Conservation (phyloP, 139 green algal genomes). For the Chlorella sp. region DNA sequence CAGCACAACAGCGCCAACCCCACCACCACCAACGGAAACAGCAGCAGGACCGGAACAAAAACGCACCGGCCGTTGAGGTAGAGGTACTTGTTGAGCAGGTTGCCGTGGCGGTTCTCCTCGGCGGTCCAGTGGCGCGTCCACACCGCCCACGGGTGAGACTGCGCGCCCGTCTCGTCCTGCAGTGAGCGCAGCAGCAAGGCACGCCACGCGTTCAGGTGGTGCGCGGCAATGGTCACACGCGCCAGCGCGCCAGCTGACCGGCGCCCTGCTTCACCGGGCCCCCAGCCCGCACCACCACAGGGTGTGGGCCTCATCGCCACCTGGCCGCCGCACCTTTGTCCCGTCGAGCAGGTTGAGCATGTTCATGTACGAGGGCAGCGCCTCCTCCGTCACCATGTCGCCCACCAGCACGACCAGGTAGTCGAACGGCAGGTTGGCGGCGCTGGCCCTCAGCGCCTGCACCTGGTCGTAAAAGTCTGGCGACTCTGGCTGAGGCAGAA, state of each 20-base stretch:
- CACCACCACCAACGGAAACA: too few species aligned
- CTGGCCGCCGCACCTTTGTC: not conserved
- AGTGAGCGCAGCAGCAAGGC: too few species aligned
- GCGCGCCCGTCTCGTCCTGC: constrained; percentile 67
- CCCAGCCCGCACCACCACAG: too few species aligned
- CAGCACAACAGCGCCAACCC: too few species aligned
- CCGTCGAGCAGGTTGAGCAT: constrained; percentile 99
- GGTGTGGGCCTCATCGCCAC: too few species aligned
- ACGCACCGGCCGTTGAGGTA: constrained; percentile 57
- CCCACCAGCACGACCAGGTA: constrained; percentile 87
- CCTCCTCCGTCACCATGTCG: constrained; percentile 98
- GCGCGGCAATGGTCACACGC: not conserved
- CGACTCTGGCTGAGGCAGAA: constrained; percentile 74
- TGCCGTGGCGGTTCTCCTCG: constrained; percentile 80
- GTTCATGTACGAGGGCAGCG: constrained; percentile 98
- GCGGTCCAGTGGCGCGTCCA: constrained; percentile 65
- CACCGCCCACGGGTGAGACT: constrained; percentile 67
- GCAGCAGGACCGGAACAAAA: too few species aligned
- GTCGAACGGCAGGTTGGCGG: constrained; percentile 75
- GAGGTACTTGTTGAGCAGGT: constrained; percentile 79
- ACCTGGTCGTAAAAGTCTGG: constrained; percentile 78
- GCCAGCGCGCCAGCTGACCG: too few species aligned
- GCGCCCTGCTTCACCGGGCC: too few species aligned
- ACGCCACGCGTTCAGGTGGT: too few species aligned
- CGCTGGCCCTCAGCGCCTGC: constrained; percentile 66